Percentiles rank a stretch among this genome's conserved stretches.
Conservation (phyloP, 257 asterid genomes). For the Verbascum thapsus region DNA sequence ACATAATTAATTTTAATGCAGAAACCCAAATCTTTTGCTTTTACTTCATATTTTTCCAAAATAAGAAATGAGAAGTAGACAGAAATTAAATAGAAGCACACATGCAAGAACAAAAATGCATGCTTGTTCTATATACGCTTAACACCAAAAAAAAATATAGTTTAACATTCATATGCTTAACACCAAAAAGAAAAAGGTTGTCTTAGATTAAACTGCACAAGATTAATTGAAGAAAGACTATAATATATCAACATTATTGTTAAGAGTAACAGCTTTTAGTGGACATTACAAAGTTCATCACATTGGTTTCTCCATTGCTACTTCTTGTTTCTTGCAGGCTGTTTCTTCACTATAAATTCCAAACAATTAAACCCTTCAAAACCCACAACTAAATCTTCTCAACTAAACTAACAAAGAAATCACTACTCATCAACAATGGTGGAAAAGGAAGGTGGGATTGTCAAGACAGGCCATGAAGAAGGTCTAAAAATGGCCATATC, state of each 20-base stretch:
- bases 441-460: conserved; percentile 55
- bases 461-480: conserved; percentile 51
- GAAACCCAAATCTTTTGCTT: too few species aligned
- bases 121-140: background rate
- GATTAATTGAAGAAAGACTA: background rate
- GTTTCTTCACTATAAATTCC: conserved; percentile 35
- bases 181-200: background rate
- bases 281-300: conserved; percentile 40
- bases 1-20: too few species aligned
- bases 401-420: background rate
- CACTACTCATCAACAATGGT: conserved; percentile 36
- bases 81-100: background rate
- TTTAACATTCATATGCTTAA: conserved; percentile 4
- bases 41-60: too few species aligned
- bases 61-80: too few species aligned
- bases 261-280: background rate
- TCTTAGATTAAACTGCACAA: background rate
- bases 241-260: background rate
- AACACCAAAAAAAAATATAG: background rate
- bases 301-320: conserved; percentile 42
- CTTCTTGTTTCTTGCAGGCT: conserved; percentile 31
- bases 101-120: background rate
- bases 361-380: background rate
- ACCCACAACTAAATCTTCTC: conserved; percentile 1
- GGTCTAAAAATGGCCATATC: conserved; percentile 47